Base-by-base conservation (phyloP, 805 yeast species). In the Yueomyces sp. region DNA sequence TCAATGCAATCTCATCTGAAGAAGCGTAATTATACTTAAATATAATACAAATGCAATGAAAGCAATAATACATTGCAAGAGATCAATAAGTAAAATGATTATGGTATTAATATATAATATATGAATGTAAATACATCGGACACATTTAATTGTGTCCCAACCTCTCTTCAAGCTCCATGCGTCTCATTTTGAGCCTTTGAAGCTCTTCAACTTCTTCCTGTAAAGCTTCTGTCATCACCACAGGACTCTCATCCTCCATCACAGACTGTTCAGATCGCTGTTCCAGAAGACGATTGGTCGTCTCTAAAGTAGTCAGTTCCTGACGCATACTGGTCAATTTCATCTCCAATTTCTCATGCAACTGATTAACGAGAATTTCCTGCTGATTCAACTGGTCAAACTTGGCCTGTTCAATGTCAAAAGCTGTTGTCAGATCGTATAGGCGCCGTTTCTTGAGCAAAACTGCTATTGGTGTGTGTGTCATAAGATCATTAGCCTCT, bases 391-490 rank as follows among this genome's bases (percentile, higher is more conserved):
- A 56, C 26, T 58, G 46, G 39, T 59, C 63, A 19, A 58, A 47
- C 36, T 55, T 55, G 2, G 65, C 63, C 36, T 56, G 45, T 40
- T 59, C 60, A 29, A 61, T 57, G 39, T 61, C 65, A 43, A 57
- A 61, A 31, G 59, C 64, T 11, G 64, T 54, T 11, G 59, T 52
- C 32, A 61, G 47, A 41, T 54, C 57, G 40, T 55, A 58, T 5
- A 53, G 57, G 40, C 60, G 52, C 34, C 49, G 52, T 2, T 55
- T 51, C 44, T 55, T 52, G 11, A 60, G 44, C 8, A 11, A 11
- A 34, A 5, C 6, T 9, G 37, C 37, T 7, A 19, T 19, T 19
- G 19, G 19, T 19, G 19, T 19, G 19, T 19, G 19, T 19, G 19
- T 19, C 19, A 19, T 19, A 19, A 1, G 19, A 19, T 19, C 19